Conservation (phyloP, 495 filamentous ascomycete species). For the Mycothermus thermophilus region DNA sequence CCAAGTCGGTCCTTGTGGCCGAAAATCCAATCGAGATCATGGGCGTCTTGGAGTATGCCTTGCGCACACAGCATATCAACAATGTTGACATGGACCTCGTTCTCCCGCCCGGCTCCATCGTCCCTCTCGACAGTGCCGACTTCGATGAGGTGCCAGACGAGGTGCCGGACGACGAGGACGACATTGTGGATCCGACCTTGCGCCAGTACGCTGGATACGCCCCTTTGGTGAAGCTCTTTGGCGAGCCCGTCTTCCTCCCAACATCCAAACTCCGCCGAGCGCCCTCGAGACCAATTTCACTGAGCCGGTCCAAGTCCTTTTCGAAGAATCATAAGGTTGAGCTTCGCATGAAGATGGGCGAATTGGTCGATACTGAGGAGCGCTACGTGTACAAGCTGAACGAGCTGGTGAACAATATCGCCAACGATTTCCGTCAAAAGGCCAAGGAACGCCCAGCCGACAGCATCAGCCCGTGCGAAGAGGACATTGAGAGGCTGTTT, state of each 20-base stretch:
- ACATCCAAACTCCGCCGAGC: conserved; percentile 76
- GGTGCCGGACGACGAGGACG: conserved; percentile 41
- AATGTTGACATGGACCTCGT: conserved; percentile 84
- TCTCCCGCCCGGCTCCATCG: conserved; percentile 60
- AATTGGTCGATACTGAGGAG: conserved; percentile 86
- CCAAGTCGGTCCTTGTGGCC: conserved; percentile 64
- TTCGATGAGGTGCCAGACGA: conserved; percentile 40
- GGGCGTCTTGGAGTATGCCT: conserved; percentile 50
- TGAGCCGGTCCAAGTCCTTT: conserved; percentile 59
- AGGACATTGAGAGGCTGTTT: conserved; percentile 63
- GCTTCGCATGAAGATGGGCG: conserved; percentile 76
- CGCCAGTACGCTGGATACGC: conserved; percentile 63
- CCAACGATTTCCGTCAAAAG: conserved; percentile 56
- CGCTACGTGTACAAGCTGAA: conserved; percentile 78
- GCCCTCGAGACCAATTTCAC: conserved; percentile 68
- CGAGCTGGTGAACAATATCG: conserved; percentile 63
- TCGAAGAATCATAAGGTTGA: conserved; percentile 69
- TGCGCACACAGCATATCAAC: conserved; percentile 62
- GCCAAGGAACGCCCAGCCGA: conserved; percentile 41
- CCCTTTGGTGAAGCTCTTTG: conserved; percentile 59
- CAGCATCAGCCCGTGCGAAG: conserved; percentile 58
- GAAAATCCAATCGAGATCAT: conserved; percentile 63
- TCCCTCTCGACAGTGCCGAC: conserved; percentile 37
- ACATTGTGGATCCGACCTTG: conserved; percentile 44
- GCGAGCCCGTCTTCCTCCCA: conserved; percentile 71